Evolutionary conservation across 2,329 filamentous ascomycete genomes (phyloP), one percentile per base, ranked within the genome.

Genomic region (Ceratocystis lukuohia): DNA sequence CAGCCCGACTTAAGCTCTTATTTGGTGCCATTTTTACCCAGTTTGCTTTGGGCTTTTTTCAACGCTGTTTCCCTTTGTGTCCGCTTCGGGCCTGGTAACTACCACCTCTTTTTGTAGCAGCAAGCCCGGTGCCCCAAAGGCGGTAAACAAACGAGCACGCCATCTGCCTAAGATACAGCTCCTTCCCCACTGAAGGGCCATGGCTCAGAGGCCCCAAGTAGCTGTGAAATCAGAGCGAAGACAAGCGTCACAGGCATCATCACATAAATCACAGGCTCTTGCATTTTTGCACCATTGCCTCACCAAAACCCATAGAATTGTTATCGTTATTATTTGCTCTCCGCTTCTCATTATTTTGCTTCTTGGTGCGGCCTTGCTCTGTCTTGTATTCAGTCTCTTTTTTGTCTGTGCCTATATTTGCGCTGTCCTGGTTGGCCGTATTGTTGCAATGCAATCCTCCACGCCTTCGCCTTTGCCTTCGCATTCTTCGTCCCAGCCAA

Each of bases 311-410:
- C 6, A 30, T 44, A 61, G 45, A 53, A 30, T 61, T 15, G 5
- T 48, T 41, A 41, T 68, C 41, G 44, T 68, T 57, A 25, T 68
- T 56, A 10, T 66, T 22, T 53, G 25, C 45, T 64, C 56, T 4
- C 64, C 64, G 45, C 56, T 64, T 25, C 61, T 68, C 17, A 25
- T 66, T 45, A 6, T 64, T 17, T 56, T 68, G 30, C 25, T 62
- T 48, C 17, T 64, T 25, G 56, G 28, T 45, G 61, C 64, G 37
- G 37, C 67, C 61, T 64, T 64, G 5, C 64, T 68, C 62, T 61
- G 67, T 64, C 53, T 68, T 30, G 17, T 68, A 8, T 64, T 66
- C 59, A 66, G 61, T 45, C 64, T 45, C 50, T 64, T 68, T 10
- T 68, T 64, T 30, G 64, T 68, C 20, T 48, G 28, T 61, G 59